Evolutionary conservation across 306 rosid species (phyloP), one percentile per base, ranked within the genome.

Genomic region (Inga laurina): DNA sequence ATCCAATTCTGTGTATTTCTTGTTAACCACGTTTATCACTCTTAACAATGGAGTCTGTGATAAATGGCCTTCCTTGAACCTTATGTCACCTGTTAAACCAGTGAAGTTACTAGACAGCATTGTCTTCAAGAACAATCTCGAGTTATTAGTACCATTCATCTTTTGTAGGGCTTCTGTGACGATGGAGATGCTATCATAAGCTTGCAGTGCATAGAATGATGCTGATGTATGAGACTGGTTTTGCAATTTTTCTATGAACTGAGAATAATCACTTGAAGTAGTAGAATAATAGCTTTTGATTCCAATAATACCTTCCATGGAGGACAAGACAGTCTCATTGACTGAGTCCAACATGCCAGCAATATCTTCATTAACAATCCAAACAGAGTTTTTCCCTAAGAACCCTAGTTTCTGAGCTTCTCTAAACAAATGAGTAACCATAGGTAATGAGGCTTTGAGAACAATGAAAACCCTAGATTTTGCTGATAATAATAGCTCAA

Each of bases 261-360:
- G 77, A 43, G 14, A 21, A 67, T 87, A 85, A 51, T 89, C 76
- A 76, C 21, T 54, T 62, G 81, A 77, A 7, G 10, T 78, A 24
- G 69, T 83, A 43, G 82, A 62, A 72, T 88, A 84, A 78, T 85
- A 73, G 45, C 86, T 72, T 86, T 83, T 80, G 77, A 90, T 88
- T 72, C 95, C 97, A n/a, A 93, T 51, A 64, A 82, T 64, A 62
- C 92, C 97, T 80, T 86, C 79, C 91, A 88, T 87, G 10, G 83
- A 84, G 56, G 89, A 86, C 43, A 86, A 85, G 48, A 87, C 80
- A 22, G 86, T 4, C 59, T 30, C 44, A 35, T 82, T 67, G 52
- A 74, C 87, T 10, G 44, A 80, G 35, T 82, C 86, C 52, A 91
- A 72, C 44, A 79, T 80, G 76, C 83, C 82, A 22, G 91, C 45